Conservation (phyloP, 2,329 filamentous ascomycete species). For the Ceratocystis papillata region DNA sequence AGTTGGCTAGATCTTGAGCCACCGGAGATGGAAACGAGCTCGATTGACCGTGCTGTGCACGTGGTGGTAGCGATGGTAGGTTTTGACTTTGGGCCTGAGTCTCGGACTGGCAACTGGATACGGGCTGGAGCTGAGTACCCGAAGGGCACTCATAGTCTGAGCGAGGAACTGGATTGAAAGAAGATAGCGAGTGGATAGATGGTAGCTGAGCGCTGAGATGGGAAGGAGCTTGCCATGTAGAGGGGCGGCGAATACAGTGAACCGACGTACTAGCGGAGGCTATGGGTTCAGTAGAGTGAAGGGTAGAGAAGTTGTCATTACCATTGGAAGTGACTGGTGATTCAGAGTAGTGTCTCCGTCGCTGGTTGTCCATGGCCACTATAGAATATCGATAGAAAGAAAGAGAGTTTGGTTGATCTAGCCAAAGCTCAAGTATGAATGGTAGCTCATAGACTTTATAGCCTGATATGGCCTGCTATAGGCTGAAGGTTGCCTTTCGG, state of each 20-base stretch:
- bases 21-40: not conserved
- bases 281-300: not conserved
- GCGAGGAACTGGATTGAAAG: not conserved
- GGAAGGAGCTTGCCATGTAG: not conserved
- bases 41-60: too few relatives aligned
- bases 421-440: not conserved
- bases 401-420: too few relatives aligned
- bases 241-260: not conserved
- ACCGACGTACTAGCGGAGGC: not conserved
- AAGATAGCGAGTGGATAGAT: not conserved
- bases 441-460: not conserved
- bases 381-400: not conserved
- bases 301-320: not conserved
- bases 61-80: not conserved
- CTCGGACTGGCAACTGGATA: not conserved
- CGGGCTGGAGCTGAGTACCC: not conserved
- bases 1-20: too few relatives aligned
- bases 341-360: not conserved
- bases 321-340: not conserved
- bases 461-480: not conserved
- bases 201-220: not conserved
- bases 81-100: not conserved
- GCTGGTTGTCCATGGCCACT: not conserved
- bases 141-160: not conserved
- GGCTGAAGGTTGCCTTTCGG: not conserved